Conservation (phyloP, 441 rosid genomes). For the Lagerstroemia fauriei region DNA sequence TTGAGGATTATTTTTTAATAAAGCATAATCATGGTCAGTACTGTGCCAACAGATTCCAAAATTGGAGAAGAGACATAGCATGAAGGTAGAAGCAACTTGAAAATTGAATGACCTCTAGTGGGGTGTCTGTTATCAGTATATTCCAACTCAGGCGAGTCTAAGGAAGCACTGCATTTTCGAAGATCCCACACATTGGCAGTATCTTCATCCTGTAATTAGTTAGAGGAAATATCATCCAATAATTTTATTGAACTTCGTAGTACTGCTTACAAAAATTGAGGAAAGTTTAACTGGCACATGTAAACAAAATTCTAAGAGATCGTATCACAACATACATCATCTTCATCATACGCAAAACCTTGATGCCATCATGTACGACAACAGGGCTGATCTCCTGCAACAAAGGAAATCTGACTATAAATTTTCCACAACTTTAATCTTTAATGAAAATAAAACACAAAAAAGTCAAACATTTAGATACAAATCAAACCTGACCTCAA, state of each 20-base stretch:
- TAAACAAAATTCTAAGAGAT: neutral
- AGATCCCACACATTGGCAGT: constrained; percentile 82
- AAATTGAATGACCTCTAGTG: constrained; percentile 41
- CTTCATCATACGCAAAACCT: constrained; percentile 79
- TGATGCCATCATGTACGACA: constrained; percentile 86
- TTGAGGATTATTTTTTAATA: neutral
- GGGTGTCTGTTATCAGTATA: constrained; percentile 50
- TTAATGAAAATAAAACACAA: constrained; percentile 2
- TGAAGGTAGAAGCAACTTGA: neutral
- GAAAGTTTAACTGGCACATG: neutral
- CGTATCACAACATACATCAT: constrained; percentile 56
- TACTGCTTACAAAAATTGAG: neutral
- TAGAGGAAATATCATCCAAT: constrained; percentile 5
- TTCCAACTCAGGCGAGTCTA: constrained; percentile 61
- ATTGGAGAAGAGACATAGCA: neutral
- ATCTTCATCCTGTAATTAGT: constrained; percentile 78
- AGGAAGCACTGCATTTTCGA: constrained; percentile 93
- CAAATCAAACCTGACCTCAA: constrained; percentile 75
- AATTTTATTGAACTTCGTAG: neutral
- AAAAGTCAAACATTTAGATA: neutral
- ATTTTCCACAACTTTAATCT: constrained; percentile 2
- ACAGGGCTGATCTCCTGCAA: constrained; percentile 88
- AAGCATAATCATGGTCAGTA: neutral
- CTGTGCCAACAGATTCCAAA: neutral
- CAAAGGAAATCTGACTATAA: neutral